These are phyloP conservation scores for Colletotrichum orchidophilum DNA, from an alignment of 2,329 filamentous ascomycete species.

Conservation along the genomic window DNA sequence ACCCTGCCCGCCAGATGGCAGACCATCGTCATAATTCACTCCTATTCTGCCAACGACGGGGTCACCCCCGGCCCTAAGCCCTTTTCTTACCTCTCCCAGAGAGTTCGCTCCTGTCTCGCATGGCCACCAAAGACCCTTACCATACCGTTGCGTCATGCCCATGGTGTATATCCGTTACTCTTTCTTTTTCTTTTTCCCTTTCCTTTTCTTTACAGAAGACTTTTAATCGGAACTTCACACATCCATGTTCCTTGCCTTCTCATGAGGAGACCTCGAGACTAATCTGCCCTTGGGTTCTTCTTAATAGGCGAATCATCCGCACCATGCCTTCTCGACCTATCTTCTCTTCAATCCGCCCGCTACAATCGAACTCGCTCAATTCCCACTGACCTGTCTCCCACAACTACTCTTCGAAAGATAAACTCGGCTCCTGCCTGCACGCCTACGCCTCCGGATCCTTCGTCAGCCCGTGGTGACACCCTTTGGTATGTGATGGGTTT, in stretches of 20 bases:
- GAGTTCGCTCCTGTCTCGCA: conserved; percentile 20
- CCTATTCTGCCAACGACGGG: not conserved
- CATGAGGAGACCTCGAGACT: conserved; percentile 6
- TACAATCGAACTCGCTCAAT: conserved; percentile 57
- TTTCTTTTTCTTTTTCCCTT: conserved; percentile 22
- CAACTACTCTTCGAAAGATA: conserved; percentile 44
- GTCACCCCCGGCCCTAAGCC: conserved; percentile 20
- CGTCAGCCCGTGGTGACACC: conserved; percentile 68
- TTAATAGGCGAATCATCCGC: conserved; percentile 30
- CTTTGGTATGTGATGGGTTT: conserved; percentile 59
- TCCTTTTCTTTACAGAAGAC: conserved; percentile 4
- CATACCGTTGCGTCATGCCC: conserved; percentile 30
- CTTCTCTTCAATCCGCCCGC: conserved; percentile 24
- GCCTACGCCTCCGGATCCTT: conserved; percentile 56
- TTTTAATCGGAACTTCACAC: conserved; percentile 25
- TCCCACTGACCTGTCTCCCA: conserved; percentile 59
- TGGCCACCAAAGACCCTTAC: conserved; percentile 21
- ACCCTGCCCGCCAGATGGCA: conserved; percentile 14
- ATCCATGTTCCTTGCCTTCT: conserved; percentile 6
- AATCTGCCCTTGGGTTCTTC: conserved; percentile 25
- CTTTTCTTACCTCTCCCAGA: conserved; percentile 1
- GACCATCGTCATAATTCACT: conserved; percentile 25
- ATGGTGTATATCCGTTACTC: conserved; percentile 25
- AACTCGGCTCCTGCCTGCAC: conserved; percentile 46
- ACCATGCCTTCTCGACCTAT: conserved; percentile 6